These are phyloP conservation scores for Hypoxylon sp. DNA, from an alignment of 2,329 filamentous ascomycete species.

Conservation along the genomic window DNA sequence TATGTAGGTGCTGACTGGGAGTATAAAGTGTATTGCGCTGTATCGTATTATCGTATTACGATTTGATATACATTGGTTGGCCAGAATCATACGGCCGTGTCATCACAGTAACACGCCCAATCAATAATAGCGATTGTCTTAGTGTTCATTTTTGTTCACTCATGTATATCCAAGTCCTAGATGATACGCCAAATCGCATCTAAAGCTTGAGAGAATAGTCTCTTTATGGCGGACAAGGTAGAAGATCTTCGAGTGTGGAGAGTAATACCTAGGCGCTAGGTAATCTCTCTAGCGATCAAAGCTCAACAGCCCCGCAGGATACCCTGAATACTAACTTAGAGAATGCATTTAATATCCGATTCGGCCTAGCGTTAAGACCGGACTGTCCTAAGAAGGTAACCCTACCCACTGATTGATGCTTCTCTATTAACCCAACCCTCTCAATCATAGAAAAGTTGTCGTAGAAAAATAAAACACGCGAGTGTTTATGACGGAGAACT, in stretches of 20 bases:
- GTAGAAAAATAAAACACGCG: too few species aligned
- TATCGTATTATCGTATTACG: conserved; percentile 11
- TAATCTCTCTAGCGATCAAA: too few species aligned
- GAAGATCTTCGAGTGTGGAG: not conserved
- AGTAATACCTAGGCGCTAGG: too few species aligned
- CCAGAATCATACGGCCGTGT: not conserved
- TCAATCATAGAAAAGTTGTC: not conserved
- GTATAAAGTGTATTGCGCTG: not conserved
- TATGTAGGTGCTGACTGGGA: not conserved
- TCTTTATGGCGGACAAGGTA: not conserved
- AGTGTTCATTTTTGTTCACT: not conserved
- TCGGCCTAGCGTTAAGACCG: too few species aligned
- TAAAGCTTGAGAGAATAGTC: not conserved
- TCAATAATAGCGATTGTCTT: not conserved
- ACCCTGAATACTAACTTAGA: too few species aligned
- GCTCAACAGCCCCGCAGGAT: too few species aligned
- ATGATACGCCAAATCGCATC: not conserved
- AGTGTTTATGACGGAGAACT: too few species aligned
- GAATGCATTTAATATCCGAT: too few species aligned
- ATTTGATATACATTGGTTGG: conserved; percentile 14
- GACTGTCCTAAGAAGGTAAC: not conserved
- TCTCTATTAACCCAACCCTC: not conserved
- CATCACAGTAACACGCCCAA: not conserved
- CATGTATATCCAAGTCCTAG: not conserved
- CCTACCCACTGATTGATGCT: not conserved